Percentiles rank a stretch among this genome's conserved stretches.
Conservation (phyloP, 257 asterid species). For the Prunella vulgaris region DNA sequence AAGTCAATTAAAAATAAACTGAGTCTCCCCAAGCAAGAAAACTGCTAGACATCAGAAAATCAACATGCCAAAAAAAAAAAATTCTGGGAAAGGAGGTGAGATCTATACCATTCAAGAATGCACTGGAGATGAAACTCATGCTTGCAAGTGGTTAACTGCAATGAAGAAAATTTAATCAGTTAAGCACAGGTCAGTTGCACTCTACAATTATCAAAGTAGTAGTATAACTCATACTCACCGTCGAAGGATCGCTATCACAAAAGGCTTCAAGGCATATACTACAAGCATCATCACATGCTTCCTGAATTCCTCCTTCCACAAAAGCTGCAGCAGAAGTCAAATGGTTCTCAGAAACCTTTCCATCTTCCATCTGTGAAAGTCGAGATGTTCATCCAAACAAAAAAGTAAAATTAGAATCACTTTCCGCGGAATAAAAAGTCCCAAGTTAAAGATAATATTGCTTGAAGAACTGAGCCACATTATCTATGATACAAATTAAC, state of each 20-base stretch:
- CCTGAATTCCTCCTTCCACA: conserved; percentile 92
- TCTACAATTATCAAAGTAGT: background rate
- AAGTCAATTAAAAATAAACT: background rate
- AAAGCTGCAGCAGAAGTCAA: conserved; percentile 91
- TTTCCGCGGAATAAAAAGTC: background rate
- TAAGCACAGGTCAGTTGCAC: background rate
- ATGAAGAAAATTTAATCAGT: conserved; percentile 4
- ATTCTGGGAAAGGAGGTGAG: background rate
- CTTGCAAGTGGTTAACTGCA: conserved; percentile 89
- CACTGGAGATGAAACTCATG: conserved; percentile 93
- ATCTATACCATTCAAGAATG: conserved; percentile 72
- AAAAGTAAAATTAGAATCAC: background rate
- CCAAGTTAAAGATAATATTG: background rate
- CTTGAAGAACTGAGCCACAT: too few relatives aligned
- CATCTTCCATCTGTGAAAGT: conserved; percentile 66
- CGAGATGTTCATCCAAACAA: conserved; percentile 25
- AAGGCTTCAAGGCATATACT: conserved; percentile 91
- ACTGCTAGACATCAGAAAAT: background rate
- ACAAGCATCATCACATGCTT: conserved; percentile 90
- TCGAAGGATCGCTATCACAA: conserved; percentile 71
- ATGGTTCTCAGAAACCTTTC: conserved; percentile 47
- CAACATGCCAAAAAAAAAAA: background rate
- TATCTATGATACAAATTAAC: background rate
- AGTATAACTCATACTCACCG: conserved; percentile 36
- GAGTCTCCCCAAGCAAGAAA: background rate